A percentile compares a stretch with the other conserved stretches of the same genome.
These are phyloP conservation scores for Emmonsia crescens DNA, from an alignment of 2,329 filamentous ascomycete species.

Conservation along the genomic window DNA sequence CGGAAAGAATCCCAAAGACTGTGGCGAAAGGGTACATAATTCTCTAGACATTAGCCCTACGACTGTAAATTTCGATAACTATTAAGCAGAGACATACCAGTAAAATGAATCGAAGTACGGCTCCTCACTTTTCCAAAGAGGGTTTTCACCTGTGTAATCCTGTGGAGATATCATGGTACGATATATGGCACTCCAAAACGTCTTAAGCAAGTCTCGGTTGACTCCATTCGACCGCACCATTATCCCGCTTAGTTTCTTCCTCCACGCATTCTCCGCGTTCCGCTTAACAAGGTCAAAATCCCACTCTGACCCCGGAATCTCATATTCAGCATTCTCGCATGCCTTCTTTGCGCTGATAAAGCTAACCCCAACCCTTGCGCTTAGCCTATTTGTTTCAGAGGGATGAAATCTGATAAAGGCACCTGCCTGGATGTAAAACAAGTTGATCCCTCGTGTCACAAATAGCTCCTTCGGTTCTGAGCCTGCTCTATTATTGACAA, in stretches of 20 bases:
- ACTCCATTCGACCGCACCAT: constrained; percentile 46
- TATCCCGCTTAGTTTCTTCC: constrained; percentile 49
- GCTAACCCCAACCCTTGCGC: constrained; percentile 56
- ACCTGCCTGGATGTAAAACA: constrained; percentile 43
- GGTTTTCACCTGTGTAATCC: too few relatives aligned
- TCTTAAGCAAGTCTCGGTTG: constrained; percentile 43
- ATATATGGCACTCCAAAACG: constrained; percentile 61
- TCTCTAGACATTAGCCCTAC: constrained; percentile 16
- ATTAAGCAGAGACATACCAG: too few relatives aligned
- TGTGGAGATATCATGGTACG: constrained; percentile 59
- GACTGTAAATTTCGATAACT: too few relatives aligned
- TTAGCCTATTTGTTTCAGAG: constrained; percentile 37
- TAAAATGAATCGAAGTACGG: too few relatives aligned
- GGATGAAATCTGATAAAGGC: constrained; percentile 53
- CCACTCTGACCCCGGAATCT: constrained; percentile 53
- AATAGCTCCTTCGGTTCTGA: background rate
- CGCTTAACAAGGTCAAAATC: constrained; percentile 47
- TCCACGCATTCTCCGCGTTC: constrained; percentile 49
- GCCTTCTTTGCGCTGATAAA: constrained; percentile 57
- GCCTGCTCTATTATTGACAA: constrained; percentile 30
- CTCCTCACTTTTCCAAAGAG: too few relatives aligned
- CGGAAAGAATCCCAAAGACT: too few relatives aligned
- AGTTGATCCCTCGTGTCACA: constrained; percentile 35
- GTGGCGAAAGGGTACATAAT: too few relatives aligned
- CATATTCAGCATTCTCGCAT: constrained; percentile 54